phyloP scores from a whole-genome alignment of 352 stramenopile species.

The Pythium vanterpoolii region DNA sequence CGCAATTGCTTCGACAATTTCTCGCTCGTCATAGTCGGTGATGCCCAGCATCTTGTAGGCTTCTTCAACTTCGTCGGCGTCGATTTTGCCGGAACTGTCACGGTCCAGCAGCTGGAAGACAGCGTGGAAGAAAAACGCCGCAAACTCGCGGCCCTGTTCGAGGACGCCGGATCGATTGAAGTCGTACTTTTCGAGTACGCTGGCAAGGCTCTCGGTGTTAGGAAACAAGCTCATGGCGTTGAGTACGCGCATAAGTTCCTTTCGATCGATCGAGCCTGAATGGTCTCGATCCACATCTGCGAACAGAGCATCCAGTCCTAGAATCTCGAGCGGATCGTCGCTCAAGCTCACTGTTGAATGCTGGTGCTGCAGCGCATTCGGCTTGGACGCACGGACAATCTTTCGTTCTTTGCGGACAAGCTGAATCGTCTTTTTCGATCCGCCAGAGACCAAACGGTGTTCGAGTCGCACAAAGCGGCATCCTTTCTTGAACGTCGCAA shows the following conservation, averaged over 20 bases:
- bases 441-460: slow-evolving; percentile 31
- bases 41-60: slow-evolving; percentile 73
- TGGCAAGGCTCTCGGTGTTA: slow-evolving; percentile 37
- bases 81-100: slow-evolving; percentile 72
- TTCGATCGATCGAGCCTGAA: slow-evolving; percentile 48
- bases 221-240: slow-evolving; percentile 70
- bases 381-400: neutral
- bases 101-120: slow-evolving; percentile 76
- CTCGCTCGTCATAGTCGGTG: slow-evolving; percentile 50
- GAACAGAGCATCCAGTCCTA: slow-evolving; percentile 61
- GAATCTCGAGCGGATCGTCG: slow-evolving; percentile 51
- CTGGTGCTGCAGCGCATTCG: slow-evolving; percentile 9
- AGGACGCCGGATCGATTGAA: slow-evolving; percentile 45
- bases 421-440: slow-evolving; percentile 35
- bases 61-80: slow-evolving; percentile 67
- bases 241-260: slow-evolving; percentile 58
- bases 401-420: slow-evolving; percentile 49
- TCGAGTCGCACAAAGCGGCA: slow-evolving; percentile 67
- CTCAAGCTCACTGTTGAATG: slow-evolving; percentile 8
- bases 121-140: slow-evolving; percentile 65
- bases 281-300: slow-evolving; percentile 59
- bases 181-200: slow-evolving; percentile 50
- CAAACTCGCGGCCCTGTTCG: slow-evolving; percentile 54
- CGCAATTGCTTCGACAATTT: slow-evolving; percentile 60
- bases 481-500: slow-evolving; percentile 68